Evolutionary conservation across 2,329 filamentous ascomycete genomes (phyloP), one percentile per base, ranked within the genome.

Genomic region (Fusarium poae): DNA sequence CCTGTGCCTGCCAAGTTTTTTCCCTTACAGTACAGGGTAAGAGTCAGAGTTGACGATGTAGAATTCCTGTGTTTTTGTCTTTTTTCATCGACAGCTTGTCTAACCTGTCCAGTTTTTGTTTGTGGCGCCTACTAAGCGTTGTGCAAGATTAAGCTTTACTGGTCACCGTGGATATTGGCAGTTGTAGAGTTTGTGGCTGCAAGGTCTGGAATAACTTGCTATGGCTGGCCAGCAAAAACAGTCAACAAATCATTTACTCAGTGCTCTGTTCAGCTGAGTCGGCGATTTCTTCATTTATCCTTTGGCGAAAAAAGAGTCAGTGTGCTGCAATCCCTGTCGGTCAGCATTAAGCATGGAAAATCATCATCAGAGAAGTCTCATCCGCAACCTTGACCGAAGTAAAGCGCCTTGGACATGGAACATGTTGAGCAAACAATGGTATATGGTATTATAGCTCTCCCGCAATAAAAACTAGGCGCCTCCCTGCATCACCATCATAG

Each of bases 1-100:
- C 18, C 32, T 51, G 23, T 51, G 48, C 48, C 48, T 51, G 48
- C 48, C 48, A 51, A 51, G 48, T 51, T 61, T 39, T 18, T 11
- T 20, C 8, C 20, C 6, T 6, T 21, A 10, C n/a, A 45, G 27
- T 20, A 34, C 16, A 37, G 16, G 23, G n/a, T 25, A 30, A 59
- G 34, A 42, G 30, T 21, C 23, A 29, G 11, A 18, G 21, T 46
- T 35, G 4, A 16, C 15, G 13, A 25, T 50, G 23, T 23, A 20
- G 13, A 20, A 27, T 39, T 12, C 5, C 20, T 25, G 21, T 23
- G 18, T 48, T 48, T 30, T 34, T 23, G 9, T 15, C 11, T 18
- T 34, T n/a, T 16, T n/a, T 13, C 35, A 39, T 21, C 37, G 21
- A 15, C n/a, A 34, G 6, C 15, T 15, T 25, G 27, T 27, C 27